Percentiles rank a stretch among this genome's conserved stretches.
These are phyloP conservation scores for Paecilomyces dactylethromorphus DNA, from an alignment of 2,329 filamentous ascomycete genomes.

Conservation along the genomic window DNA sequence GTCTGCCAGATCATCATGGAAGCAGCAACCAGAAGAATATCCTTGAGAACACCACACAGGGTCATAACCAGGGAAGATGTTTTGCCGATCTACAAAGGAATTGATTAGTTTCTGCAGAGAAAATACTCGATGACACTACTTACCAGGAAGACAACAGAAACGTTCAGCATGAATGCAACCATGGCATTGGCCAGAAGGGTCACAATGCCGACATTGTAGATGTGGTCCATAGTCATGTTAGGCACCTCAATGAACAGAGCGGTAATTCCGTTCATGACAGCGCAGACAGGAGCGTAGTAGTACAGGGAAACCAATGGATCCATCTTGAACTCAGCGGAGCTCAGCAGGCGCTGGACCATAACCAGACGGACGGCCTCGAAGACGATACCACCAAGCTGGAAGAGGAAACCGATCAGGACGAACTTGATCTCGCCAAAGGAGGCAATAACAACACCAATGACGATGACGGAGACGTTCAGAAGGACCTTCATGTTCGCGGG, in stretches of 20 bases:
- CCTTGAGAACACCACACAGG: conserved; percentile 79
- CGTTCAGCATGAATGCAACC: conserved; percentile 73
- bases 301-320: conserved; percentile 81
- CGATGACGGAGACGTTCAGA: conserved; percentile 89
- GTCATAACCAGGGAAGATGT: conserved; percentile 82
- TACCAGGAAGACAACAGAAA: conserved; percentile 81
- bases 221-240: conserved; percentile 58
- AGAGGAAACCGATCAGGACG: conserved; percentile 56
- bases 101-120: conserved; percentile 1
- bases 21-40: conserved; percentile 71
- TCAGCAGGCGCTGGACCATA: conserved; percentile 79
- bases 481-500: conserved; percentile 81
- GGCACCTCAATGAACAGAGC: conserved; percentile 64
- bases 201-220: conserved; percentile 59
- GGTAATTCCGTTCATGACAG: conserved; percentile 69
- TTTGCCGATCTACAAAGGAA: conserved; percentile 63
- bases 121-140: conserved; percentile 24
- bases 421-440: conserved; percentile 96
- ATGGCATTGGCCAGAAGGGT: conserved; percentile 67
- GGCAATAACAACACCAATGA: conserved; percentile 88
- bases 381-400: conserved; percentile 67
- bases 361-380: conserved; percentile 77
- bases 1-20: conserved; percentile 76
- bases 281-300: conserved; percentile 83
- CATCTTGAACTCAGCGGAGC: conserved; percentile 75